These are phyloP conservation scores for Saccharomyces mikatae DNA, from an alignment of 805 yeast species.

Conservation along the genomic window DNA sequence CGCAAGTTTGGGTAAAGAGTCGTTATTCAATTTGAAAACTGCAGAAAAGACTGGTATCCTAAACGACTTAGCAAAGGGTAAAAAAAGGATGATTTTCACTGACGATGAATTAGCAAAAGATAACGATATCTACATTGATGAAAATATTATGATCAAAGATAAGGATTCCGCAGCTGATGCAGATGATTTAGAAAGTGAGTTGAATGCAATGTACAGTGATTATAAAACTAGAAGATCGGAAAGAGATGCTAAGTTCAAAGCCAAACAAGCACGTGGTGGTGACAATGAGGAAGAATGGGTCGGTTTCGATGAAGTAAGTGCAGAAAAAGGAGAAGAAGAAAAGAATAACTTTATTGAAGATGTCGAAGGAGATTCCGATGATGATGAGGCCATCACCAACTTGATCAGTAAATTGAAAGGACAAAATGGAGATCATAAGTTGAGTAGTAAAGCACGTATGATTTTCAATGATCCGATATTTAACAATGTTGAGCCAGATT, in stretches of 20 bases:
- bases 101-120: conserved; percentile 47
- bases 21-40: conserved; percentile 71
- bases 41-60: conserved; percentile 85
- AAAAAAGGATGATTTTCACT: conserved; percentile 51
- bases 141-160: conserved; percentile 31
- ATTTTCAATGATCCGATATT: conserved; percentile 50
- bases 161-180: conserved; percentile 38
- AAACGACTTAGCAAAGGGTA: conserved; percentile 67
- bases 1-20: conserved; percentile 66
- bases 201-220: conserved; percentile 71
- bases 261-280: conserved; percentile 67
- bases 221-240: conserved; percentile 63
- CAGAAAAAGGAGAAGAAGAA: conserved; percentile 30
- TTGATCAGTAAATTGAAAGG: conserved; percentile 51
- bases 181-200: conserved; percentile 70
- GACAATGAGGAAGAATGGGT: conserved; percentile 73
- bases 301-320: conserved; percentile 50
- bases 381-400: conserved; percentile 59
- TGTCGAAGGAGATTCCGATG: conserved; percentile 53
- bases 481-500: conserved; percentile 38
- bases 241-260: conserved; percentile 58
- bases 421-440: conserved; percentile 32
- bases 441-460: conserved; percentile 37
- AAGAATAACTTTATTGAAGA: conserved; percentile 35
- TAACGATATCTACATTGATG: conserved; percentile 50